phyloP scores from a whole-genome alignment of 2,329 filamentous ascomycete species.

The Diaporthe eres region DNA sequence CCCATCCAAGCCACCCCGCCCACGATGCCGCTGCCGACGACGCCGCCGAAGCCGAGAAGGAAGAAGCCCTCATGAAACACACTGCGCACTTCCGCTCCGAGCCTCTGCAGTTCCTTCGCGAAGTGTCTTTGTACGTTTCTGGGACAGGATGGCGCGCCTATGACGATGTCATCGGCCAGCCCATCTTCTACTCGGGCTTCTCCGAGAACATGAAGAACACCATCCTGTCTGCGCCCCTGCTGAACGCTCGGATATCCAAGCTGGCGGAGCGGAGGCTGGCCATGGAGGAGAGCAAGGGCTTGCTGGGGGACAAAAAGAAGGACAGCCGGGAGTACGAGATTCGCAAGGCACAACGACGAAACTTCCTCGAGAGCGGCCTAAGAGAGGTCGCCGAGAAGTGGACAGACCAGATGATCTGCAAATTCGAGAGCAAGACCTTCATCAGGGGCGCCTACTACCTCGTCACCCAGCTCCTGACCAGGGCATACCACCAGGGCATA shows the following conservation, averaged over 20 bases:
- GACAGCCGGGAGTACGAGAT: constrained; percentile 58
- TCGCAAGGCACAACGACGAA: constrained; percentile 68
- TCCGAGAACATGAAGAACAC: constrained; percentile 87
- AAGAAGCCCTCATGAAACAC: constrained; percentile 82
- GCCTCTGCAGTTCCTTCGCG: constrained; percentile 85
- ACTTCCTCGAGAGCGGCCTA: constrained; percentile 79
- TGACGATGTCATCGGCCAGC: constrained; percentile 89
- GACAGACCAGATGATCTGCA: constrained; percentile 98
- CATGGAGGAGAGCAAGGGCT: constrained; percentile 83
- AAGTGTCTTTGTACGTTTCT: constrained; percentile 93
- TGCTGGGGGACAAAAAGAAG: constrained; percentile 68
- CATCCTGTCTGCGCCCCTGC: constrained; percentile 81
- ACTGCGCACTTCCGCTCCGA: constrained; percentile 88
- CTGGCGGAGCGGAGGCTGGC: constrained; percentile 81
- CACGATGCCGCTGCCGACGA: constrained; percentile 48
- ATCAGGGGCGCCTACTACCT: constrained; percentile 94
- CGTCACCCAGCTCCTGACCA: constrained; percentile 86
- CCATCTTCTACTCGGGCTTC: constrained; percentile 93
- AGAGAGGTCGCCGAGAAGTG: constrained; percentile 87
- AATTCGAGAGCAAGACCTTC: constrained; percentile 95
- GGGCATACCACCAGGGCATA: constrained; percentile 97
- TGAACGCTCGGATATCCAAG: constrained; percentile 81
- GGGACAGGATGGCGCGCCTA: constrained; percentile 97
- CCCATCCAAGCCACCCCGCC: constrained; percentile 35
- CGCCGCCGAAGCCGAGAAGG: constrained; percentile 59